Percentiles rank a stretch among this genome's conserved stretches.
Evolutionary conservation across 2,329 filamentous ascomycete genomes (phyloP).

Genomic region (Paraphoma sp.): DNA sequence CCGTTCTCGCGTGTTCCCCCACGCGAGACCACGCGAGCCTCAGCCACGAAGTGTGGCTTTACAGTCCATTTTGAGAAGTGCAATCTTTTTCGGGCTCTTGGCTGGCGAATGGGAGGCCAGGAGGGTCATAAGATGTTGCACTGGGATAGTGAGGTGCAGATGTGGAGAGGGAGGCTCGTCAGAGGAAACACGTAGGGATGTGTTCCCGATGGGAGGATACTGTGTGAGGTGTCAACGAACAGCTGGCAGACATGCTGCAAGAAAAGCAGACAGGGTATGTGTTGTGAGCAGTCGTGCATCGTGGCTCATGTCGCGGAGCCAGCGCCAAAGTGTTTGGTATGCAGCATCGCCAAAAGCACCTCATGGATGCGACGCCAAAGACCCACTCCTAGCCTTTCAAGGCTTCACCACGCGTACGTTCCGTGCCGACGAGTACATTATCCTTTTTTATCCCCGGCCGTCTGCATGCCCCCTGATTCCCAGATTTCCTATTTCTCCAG

Average conservation of each 20-base stretch:
- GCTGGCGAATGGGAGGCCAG: slow-evolving; percentile 12
- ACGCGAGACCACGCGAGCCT: not conserved
- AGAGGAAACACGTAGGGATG: slow-evolving; percentile 14
- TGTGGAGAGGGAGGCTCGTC: slow-evolving; percentile 2
- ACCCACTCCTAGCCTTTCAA: slow-evolving; percentile 5
- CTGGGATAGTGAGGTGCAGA: slow-evolving; percentile 13
- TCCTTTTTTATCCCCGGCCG: slow-evolving; percentile 7
- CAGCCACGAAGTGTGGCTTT: not conserved
- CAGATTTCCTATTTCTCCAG: slow-evolving; percentile 4
- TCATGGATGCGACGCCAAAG: slow-evolving; percentile 10
- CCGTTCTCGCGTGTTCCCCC: slow-evolving; percentile 5
- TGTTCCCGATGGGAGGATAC: not conserved
- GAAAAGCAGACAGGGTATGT: not conserved
- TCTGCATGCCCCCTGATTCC: slow-evolving; percentile 6
- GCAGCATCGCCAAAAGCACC: slow-evolving; percentile 1
- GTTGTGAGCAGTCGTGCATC: not conserved
- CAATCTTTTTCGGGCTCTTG: slow-evolving; percentile 4
- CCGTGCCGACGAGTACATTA: not conserved
- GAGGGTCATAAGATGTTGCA: slow-evolving; percentile 14
- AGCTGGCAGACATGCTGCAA: not conserved
- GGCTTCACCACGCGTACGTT: not conserved
- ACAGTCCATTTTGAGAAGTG: not conserved
- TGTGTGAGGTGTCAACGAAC: not conserved
- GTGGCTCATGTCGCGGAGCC: not conserved
- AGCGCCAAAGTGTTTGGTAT: not conserved